phyloP scores from a whole-genome alignment of 2,329 filamentous ascomycete species.

The Venturia effusa region DNA sequence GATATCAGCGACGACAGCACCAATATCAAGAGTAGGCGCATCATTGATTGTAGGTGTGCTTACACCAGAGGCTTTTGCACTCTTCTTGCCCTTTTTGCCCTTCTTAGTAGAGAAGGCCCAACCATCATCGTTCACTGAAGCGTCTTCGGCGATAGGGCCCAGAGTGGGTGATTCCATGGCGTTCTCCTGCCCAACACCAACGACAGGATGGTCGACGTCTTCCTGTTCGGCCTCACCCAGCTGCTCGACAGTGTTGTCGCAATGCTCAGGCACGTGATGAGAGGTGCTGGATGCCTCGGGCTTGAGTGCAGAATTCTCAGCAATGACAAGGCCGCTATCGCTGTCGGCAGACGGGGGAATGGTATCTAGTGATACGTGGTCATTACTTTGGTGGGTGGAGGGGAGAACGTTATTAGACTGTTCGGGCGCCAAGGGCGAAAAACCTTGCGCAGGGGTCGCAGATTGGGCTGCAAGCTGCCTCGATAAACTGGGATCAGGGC shows the following conservation, averaged over 20 bases:
- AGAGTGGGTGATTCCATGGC: background rate
- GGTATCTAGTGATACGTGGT: background rate
- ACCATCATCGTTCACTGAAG: conserved; percentile 56
- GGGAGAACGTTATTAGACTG: background rate
- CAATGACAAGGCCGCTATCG: background rate
- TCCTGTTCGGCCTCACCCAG: background rate
- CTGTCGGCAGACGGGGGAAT: background rate
- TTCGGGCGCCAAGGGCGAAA: background rate
- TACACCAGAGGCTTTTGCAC: conserved; percentile 12
- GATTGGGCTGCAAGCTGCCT: background rate
- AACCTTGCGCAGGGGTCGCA: background rate
- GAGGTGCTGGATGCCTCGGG: background rate
- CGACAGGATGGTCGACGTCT: background rate
- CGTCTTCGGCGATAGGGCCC: conserved; percentile 49
- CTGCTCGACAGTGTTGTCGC: background rate
- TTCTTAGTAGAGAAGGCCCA: conserved; percentile 69
- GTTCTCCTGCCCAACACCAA: background rate
- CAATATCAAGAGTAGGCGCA: background rate
- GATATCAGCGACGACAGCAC: background rate
- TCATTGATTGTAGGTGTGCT: background rate
- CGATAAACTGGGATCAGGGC: background rate
- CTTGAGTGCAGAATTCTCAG: background rate
- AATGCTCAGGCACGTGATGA: background rate
- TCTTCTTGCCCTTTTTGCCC: conserved; percentile 43
- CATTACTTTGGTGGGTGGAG: background rate